These are phyloP conservation scores for Mycena leptocephala DNA, from an alignment of 768 basidiomycete species.

Conservation along the genomic window DNA sequence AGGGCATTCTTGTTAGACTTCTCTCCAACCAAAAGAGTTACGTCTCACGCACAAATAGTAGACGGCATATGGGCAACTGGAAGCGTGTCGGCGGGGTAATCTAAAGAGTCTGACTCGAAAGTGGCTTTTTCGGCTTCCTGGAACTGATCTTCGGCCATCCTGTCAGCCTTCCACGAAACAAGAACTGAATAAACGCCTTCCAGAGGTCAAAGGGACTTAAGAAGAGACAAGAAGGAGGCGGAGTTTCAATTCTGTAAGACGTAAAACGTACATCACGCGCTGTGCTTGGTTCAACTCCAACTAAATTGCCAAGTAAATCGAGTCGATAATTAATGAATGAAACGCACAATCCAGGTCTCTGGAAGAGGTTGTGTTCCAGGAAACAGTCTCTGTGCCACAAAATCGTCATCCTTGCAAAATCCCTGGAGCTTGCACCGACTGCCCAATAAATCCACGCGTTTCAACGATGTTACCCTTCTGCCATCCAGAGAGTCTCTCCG, in stretches of 20 bases:
- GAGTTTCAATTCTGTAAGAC: not conserved
- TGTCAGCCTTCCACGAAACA: not conserved
- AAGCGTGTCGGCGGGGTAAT: not conserved
- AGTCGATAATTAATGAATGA: not conserved
- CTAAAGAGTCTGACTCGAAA: not conserved
- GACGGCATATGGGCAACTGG: not conserved
- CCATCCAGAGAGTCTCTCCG: not conserved
- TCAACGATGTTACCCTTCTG: not conserved
- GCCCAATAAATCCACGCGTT: conserved; percentile 31
- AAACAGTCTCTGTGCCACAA: not conserved
- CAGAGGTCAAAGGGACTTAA: no score
- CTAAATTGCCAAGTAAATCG: not conserved
- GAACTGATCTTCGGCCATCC: not conserved
- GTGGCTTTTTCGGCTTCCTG: not conserved
- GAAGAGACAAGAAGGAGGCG: not conserved
- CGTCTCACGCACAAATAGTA: not conserved
- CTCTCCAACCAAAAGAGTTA: not conserved
- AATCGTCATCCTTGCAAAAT: conserved; percentile 22
- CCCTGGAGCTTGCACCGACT: conserved; percentile 21
- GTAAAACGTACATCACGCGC: not conserved
- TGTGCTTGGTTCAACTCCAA: not conserved
- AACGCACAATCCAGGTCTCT: conserved; percentile 23
- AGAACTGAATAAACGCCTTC: not conserved
- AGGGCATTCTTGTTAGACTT: not conserved
- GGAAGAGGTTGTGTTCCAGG: not conserved